phyloP scores from a whole-genome alignment of 257 asterid genomes.

The Datura wrightii region DNA sequence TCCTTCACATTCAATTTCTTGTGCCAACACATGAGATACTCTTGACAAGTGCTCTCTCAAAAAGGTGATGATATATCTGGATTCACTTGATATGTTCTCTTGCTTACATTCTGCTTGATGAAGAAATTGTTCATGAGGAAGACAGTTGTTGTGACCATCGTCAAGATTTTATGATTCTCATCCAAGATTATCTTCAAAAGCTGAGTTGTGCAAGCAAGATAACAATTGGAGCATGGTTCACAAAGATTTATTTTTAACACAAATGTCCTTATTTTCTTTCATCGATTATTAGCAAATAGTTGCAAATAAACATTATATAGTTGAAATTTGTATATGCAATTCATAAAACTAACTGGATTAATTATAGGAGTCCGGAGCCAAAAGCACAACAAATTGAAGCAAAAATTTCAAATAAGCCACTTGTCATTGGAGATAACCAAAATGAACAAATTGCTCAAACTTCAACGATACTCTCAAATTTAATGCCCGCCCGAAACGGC shows the following conservation, averaged over 20 bases:
- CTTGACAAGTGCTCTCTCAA: neutral
- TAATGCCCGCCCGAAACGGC: no score
- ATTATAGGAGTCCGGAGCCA: no score
- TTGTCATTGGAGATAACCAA: no score
- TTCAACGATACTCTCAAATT: no score
- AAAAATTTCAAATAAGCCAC: no score
- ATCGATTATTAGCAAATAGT: no score
- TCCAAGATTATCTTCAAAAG: neutral
- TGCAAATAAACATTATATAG: no score
- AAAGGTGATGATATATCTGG: neutral
- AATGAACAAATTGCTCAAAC: no score
- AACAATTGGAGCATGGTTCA: neutral
- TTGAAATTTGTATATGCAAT: no score
- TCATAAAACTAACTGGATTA: no score
- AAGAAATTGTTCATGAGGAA: neutral
- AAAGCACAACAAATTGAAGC: no score
- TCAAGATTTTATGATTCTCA: neutral
- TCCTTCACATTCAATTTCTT: neutral
- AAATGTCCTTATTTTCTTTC: no score
- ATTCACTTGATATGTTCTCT: neutral
- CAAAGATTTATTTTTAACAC: neutral
- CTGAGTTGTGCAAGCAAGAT: neutral
- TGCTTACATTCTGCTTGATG: neutral
- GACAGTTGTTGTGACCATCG: neutral
- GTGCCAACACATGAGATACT: neutral